Base-by-base conservation (phyloP, 2,329 filamentous ascomycete species). In the Aspergillus uvarum region DNA sequence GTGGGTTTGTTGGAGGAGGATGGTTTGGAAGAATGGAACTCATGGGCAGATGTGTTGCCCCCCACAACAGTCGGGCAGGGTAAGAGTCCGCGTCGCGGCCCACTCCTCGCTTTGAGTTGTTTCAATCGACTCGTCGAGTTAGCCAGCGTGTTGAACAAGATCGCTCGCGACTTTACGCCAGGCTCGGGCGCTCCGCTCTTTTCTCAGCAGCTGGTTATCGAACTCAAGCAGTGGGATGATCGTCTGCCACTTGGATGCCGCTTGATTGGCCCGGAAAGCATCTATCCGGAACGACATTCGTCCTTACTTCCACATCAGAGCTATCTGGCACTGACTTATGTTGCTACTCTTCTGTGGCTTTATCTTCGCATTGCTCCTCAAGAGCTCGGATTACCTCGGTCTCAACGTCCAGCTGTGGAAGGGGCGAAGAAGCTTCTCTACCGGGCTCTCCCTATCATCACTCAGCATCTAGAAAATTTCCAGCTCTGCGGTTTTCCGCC, bases 11-110 rank as follows among this genome's bases (percentile, higher is more conserved):
- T 89, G 5, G 80, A 85, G 44, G 87, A 90, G 70, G 86, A 89
- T 64, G 87, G 87, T 1, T 75, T 88, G 16, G 89, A 91, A 67
- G 88, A 91, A 74, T 91, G 89, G 89, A 87, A 89, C 62, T 85
- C 87, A 0, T 92, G 89, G 89, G 78, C 79, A 4, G 83, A 86
- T 48, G 72, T 76, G 12, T 59, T 77, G 65, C 75, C 67, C 66
- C 74, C 63, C 35, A 73, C 53, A 26, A 72, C 68, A n/a, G 66
- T 65, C 56, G 52, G 64, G n/a, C 65, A 70, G 29, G 65, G 63
- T 5, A 71, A 68, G 26, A 71, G 68, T 5, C 74, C 74, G 11
- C 71, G 67, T 5, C 70, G 72, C 54, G 74, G 76, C 19, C 77
- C 77, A 11, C 70, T 81, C 2, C 74, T 80, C 32, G 74, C 79